Conservation (phyloP, 1,284 basidiomycete species). For the Takashimella koratensis region DNA sequence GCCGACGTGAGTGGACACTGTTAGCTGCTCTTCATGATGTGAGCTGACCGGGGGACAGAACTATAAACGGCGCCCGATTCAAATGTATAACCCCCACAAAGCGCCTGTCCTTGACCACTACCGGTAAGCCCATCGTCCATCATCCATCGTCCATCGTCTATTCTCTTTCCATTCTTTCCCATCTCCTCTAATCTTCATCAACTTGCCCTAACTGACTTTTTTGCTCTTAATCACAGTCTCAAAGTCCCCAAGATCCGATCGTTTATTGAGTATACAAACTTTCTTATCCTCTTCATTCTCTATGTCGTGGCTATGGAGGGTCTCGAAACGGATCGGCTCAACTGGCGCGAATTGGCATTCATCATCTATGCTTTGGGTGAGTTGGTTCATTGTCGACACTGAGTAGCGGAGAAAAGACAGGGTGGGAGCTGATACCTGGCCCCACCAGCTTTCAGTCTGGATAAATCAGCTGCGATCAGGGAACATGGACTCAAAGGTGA, state of each 20-base stretch:
- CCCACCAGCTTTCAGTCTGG: slow-evolving; percentile 69
- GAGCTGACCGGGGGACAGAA: slow-evolving; percentile 56
- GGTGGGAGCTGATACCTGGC: slow-evolving; percentile 5
- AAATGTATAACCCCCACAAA: slow-evolving; percentile 89
- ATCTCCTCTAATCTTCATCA: too few species aligned
- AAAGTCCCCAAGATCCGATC: slow-evolving; percentile 89
- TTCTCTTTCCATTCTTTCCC: neutral
- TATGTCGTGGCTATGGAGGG: slow-evolving; percentile 79
- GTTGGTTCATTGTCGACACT: slow-evolving; percentile 3
- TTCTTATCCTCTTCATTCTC: slow-evolving; percentile 73
- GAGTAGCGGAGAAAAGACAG: neutral
- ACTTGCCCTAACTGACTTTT: too few species aligned
- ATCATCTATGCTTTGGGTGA: slow-evolving; percentile 73
- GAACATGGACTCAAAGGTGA: slow-evolving; percentile 76
- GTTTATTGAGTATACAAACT: slow-evolving; percentile 80
- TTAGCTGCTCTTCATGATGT: neutral
- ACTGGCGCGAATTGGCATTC: slow-evolving; percentile 64
- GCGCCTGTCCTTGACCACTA: slow-evolving; percentile 91
- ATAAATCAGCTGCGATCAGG: slow-evolving; percentile 89
- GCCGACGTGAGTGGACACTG: slow-evolving; percentile 62
- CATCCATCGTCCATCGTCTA: neutral
- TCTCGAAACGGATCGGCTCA: slow-evolving; percentile 60
- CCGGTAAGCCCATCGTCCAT: slow-evolving; percentile 54
- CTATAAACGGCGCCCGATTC: slow-evolving; percentile 86
- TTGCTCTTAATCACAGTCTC: slow-evolving; percentile 54